phyloP scores from a whole-genome alignment of 345 rosid genomes.

The Citrus sp. region DNA sequence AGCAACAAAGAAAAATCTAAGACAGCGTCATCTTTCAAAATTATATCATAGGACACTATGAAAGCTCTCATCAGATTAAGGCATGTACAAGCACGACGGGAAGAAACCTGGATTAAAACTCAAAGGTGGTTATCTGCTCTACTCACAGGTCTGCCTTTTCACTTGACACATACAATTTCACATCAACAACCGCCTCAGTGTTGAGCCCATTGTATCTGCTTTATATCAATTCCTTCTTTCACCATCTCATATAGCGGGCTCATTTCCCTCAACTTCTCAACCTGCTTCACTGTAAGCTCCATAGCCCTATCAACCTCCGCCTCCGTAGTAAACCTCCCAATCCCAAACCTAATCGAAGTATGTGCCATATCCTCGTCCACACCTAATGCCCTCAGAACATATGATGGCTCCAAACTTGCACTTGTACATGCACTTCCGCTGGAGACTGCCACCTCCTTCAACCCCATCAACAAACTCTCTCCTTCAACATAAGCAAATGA shows the following conservation, averaged over 20 bases:
- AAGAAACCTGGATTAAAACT: background rate
- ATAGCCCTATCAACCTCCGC: slow-evolving; percentile 81
- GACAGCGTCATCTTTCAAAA: background rate
- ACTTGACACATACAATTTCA: background rate
- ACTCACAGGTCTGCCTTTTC: background rate
- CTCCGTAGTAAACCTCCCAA: slow-evolving; percentile 92
- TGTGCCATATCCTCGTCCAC: slow-evolving; percentile 99
- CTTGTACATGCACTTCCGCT: slow-evolving; percentile 99
- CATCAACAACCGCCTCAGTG: slow-evolving; percentile 36
- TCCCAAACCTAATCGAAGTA: slow-evolving; percentile 94
- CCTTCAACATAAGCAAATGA: slow-evolving; percentile 98
- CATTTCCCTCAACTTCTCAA: slow-evolving; percentile 92
- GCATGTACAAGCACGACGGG: slow-evolving; percentile 6
- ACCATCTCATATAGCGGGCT: slow-evolving; percentile 97
- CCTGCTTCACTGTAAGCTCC: slow-evolving; percentile 85
- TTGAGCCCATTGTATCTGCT: slow-evolving; percentile 87
- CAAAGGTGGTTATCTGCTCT: background rate
- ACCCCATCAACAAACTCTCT: slow-evolving; percentile 95
- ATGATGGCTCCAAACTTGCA: slow-evolving; percentile 96
- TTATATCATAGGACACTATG: slow-evolving; percentile 9
- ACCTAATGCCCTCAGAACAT: slow-evolving; percentile 91
- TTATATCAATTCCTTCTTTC: slow-evolving; percentile 81
- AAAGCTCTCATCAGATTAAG: slow-evolving; percentile 4
- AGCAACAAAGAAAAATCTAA: background rate
- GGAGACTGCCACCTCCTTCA: slow-evolving; percentile 96